phyloP scores from a whole-genome alignment of 1,284 basidiomycete genomes.

The Papiliotrema flavescens region DNA sequence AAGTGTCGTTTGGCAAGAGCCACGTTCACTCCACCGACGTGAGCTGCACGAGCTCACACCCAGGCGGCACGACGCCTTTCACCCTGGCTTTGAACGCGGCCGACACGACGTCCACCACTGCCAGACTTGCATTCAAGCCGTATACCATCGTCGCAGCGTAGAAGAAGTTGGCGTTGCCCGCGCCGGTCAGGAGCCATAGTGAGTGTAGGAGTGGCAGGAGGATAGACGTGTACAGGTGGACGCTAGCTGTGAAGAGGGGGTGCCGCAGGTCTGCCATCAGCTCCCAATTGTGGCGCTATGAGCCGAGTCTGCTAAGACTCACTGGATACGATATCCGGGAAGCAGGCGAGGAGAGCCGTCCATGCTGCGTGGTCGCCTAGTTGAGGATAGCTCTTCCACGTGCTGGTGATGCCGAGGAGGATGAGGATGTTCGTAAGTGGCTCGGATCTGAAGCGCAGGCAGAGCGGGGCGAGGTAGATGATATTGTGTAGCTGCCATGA shows the following conservation, averaged over 20 bases:
- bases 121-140: constrained; percentile 79
- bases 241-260: constrained; percentile 77
- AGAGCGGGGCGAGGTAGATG: constrained; percentile 79
- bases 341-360: constrained; percentile 71
- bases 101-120: constrained; percentile 74
- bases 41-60: constrained; percentile 3
- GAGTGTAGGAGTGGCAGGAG: constrained; percentile 89
- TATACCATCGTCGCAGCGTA: constrained; percentile 94
- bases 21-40: not conserved
- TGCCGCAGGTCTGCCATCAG: constrained; percentile 68
- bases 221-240: constrained; percentile 78
- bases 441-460: constrained; percentile 86
- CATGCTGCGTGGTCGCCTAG: constrained; percentile 85
- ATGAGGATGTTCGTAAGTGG: constrained; percentile 76
- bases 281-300: not conserved
- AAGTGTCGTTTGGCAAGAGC: no score
- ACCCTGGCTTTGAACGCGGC: constrained; percentile 57
- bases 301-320: constrained; percentile 41
- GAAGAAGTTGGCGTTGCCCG: constrained; percentile 98
- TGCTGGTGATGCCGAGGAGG: constrained; percentile 70
- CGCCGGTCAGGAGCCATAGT: constrained; percentile 86
- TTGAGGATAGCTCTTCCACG: constrained; percentile 90
- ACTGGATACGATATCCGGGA: constrained; percentile 82
- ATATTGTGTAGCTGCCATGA: constrained; percentile 68
- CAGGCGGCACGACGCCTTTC: constrained; percentile 3